phyloP scores from a whole-genome alignment of 2,329 filamentous ascomycete genomes.

The Graphiopsis chlorocephala region DNA sequence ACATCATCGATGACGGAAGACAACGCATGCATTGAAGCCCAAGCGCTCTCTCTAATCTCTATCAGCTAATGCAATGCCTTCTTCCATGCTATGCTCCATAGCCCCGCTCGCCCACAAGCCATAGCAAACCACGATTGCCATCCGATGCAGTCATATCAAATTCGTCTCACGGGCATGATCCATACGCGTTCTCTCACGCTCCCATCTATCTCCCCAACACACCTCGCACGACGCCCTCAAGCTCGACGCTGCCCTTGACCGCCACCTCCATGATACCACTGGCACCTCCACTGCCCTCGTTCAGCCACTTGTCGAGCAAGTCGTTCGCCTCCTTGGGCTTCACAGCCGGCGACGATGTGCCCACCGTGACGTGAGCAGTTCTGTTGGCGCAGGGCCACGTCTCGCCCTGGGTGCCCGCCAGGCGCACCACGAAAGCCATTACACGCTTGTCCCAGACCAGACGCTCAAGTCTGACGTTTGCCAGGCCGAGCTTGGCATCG shows the following conservation, averaged over 20 bases:
- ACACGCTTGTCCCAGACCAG: constrained; percentile 81
- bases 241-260: constrained; percentile 53
- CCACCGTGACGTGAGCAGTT: constrained; percentile 84
- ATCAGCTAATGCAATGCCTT: background rate
- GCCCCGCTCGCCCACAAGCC: background rate
- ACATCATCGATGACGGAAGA: background rate
- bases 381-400: constrained; percentile 65
- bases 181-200: background rate
- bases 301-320: constrained; percentile 71
- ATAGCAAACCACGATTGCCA: background rate
- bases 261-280: constrained; percentile 54
- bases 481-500: constrained; percentile 59
- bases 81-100: background rate
- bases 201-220: constrained; percentile 39
- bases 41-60: background rate
- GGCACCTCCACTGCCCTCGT: constrained; percentile 51
- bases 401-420: constrained; percentile 51
- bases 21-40: background rate
- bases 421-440: constrained; percentile 85
- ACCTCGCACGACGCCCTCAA: constrained; percentile 55
- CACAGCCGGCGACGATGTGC: constrained; percentile 69
- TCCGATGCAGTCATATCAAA: constrained; percentile 1
- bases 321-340: constrained; percentile 96
- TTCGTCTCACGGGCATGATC: background rate
- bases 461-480: constrained; percentile 60